phyloP scores from a whole-genome alignment of 148 eudicot genomes.

The Cornus kousa region DNA sequence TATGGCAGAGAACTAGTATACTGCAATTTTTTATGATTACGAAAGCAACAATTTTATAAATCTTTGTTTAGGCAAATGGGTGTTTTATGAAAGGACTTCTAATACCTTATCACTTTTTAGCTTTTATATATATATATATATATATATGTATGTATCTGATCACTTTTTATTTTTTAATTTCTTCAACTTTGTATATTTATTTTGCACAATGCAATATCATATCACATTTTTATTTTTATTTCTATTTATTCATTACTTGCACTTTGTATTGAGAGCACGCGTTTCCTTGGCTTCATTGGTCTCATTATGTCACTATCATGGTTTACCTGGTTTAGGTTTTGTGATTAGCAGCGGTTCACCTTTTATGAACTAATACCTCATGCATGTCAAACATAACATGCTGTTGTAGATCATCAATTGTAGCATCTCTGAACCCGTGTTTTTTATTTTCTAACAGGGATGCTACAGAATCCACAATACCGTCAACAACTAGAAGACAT shows the following conservation, averaged over 20 bases:
- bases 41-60: neutral
- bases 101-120: neutral
- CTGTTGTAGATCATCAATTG: neutral
- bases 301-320: neutral
- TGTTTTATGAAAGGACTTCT: neutral
- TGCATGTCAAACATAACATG: neutral
- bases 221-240: neutral
- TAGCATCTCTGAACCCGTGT: neutral
- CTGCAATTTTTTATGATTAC: neutral
- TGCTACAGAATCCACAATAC: slow-evolving; percentile 90
- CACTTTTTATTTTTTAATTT: no score
- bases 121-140: neutral
- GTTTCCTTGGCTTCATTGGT: neutral
- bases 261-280: neutral
- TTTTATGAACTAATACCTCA: neutral
- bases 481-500: slow-evolving; percentile 92
- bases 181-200: no score
- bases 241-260: neutral
- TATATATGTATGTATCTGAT: no score
- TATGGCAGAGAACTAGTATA: neutral
- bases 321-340: neutral
- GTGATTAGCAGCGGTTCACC: neutral
- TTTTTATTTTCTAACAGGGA: slow-evolving; percentile 54
- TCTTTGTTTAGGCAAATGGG: neutral
- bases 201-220: neutral